These are phyloP conservation scores for Rhizopogon salebrosus DNA, from an alignment of 768 basidiomycete species.

Conservation along the genomic window DNA sequence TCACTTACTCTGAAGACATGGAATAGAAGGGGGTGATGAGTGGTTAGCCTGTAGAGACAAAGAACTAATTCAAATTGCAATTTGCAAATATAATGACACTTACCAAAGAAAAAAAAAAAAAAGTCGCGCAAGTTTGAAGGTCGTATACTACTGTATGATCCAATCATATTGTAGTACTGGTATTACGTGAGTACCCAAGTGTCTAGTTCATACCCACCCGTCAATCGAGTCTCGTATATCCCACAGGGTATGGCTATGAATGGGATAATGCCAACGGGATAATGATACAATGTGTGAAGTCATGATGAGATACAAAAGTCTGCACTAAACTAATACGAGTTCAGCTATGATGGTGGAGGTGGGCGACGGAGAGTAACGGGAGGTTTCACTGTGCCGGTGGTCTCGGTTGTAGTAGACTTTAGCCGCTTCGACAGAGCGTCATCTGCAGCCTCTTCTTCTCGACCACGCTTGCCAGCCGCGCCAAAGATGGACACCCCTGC, in stretches of 20 bases:
- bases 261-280: constrained; percentile 10
- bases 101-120: too few relatives aligned
- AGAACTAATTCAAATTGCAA: too few relatives aligned
- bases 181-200: too few relatives aligned
- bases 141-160: too few relatives aligned
- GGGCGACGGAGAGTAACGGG: constrained; percentile 30
- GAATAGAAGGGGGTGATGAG: too few relatives aligned
- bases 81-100: too few relatives aligned
- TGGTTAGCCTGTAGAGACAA: too few relatives aligned
- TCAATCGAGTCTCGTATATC: too few relatives aligned
- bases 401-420: constrained; percentile 46
- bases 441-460: constrained; percentile 49
- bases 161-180: too few relatives aligned
- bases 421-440: constrained; percentile 64
- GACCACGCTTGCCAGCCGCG: constrained; percentile 58
- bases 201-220: too few relatives aligned
- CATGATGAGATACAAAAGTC: not conserved
- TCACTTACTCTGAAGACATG: too few relatives aligned
- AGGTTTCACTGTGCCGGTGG: constrained; percentile 26
- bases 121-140: too few relatives aligned
- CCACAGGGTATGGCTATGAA: not conserved
- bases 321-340: not conserved
- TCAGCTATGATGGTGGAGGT: constrained; percentile 7
- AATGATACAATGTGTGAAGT: constrained; percentile 16
- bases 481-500: constrained; percentile 56